Base-by-base conservation (phyloP, 306 rosid genomes). In the Rubus parviflorus region DNA sequence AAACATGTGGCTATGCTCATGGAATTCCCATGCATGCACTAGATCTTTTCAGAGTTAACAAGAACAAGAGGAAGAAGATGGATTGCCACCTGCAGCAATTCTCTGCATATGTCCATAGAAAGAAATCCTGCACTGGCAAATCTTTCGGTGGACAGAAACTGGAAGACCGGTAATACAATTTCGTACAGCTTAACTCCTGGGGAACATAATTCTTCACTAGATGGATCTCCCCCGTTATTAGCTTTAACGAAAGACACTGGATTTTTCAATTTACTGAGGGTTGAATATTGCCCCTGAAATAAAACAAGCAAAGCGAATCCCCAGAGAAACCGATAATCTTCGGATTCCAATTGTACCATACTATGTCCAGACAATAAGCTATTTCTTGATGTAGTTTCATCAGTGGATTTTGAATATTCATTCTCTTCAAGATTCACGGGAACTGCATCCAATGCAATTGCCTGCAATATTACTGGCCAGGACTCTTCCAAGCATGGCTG, bases 391-490 rank as follows among this genome's bases (percentile, higher is more conserved):
- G 75, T 57, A 69, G 75, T 83, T 56, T 74, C 81, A 20, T 61
- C 60, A 19, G 87, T 40, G 77, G 80, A 68, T 74, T 75, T 72
- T 45, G 86, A 51, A 75, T 43, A 77, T 73, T 81, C 88, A 53
- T 76, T 81, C 83, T 79, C 90, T 77, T 85, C 87, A 74, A 84
- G 70, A 88, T 83, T 81, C 75, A 64, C 86, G 56, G 98, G 98
- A 86, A 92, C 90, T 54, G 98, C 94, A 81, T 92, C 98, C 75
- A 90, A 81, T 67, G 93, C 97, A 87, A 95, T 87, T 69, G 98
- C 98, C 86, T 92, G 98, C 86, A 95, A 85, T 77, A 95, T 88
- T 81, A 95, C 93, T 20, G 98, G 97, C 98, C 98, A 95, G n/a
- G 97, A 92, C 87, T 92, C 97, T 85, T 95, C 95, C 76, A 95